phyloP scores from a whole-genome alignment of 352 stramenopile species.

The Phytophthora pini region DNA sequence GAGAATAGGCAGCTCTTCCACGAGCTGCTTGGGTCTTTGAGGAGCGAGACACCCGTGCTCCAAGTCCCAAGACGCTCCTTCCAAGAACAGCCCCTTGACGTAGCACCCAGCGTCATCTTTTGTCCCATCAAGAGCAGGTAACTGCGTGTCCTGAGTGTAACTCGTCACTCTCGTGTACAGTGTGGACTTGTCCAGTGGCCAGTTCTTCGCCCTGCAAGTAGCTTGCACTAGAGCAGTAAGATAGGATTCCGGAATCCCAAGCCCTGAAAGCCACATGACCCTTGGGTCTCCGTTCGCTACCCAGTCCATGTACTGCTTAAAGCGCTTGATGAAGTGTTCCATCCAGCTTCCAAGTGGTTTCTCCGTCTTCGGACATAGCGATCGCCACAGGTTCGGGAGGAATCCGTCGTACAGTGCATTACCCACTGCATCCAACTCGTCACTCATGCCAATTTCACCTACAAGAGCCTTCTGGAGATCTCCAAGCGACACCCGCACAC shows the following conservation, averaged over 20 bases:
- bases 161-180: slow-evolving; percentile 94
- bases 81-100: slow-evolving; percentile 92
- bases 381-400: slow-evolving; percentile 91
- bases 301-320: slow-evolving; percentile 93
- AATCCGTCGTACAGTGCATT: slow-evolving; percentile 95
- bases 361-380: slow-evolving; percentile 92
- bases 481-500: slow-evolving; percentile 85
- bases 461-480: slow-evolving; percentile 94
- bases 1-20: slow-evolving; percentile 94
- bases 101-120: slow-evolving; percentile 91
- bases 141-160: slow-evolving; percentile 70
- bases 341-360: slow-evolving; percentile 97
- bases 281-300: slow-evolving; percentile 88
- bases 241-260: slow-evolving; percentile 96
- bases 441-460: slow-evolving; percentile 97
- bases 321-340: slow-evolving; percentile 90
- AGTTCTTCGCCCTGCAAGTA: slow-evolving; percentile 93
- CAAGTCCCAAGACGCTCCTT: slow-evolving; percentile 94
- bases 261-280: slow-evolving; percentile 94
- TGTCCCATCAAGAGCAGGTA: slow-evolving; percentile 43
- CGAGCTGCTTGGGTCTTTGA: slow-evolving; percentile 95
- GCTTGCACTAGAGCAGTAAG: slow-evolving; percentile 96
- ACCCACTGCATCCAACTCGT: slow-evolving; percentile 93
- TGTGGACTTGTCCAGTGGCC: slow-evolving; percentile 95
- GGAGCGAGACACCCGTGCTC: slow-evolving; percentile 71